These are phyloP conservation scores for Reutealis trisperma DNA, from an alignment of 345 rosid genomes.

Conservation along the genomic window DNA sequence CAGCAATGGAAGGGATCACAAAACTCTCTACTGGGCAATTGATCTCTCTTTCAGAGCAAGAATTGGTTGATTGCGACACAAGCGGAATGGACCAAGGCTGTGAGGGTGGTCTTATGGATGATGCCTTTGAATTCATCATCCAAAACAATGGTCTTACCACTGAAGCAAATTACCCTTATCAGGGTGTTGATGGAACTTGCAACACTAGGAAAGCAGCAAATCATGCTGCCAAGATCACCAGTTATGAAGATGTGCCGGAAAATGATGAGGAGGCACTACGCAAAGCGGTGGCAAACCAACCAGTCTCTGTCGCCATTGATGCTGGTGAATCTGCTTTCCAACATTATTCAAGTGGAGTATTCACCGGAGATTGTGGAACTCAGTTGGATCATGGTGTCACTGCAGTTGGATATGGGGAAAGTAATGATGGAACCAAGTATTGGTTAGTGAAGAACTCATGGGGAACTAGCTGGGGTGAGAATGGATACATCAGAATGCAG, in stretches of 20 bases:
- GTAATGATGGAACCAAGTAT: conserved; percentile 17
- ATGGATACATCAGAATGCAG: conserved; percentile 26
- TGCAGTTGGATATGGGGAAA: conserved; percentile 24
- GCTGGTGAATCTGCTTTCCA: conserved; percentile 27
- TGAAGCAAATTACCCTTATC: conserved; percentile 36
- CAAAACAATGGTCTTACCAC: conserved; percentile 33
- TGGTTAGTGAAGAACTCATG: conserved; percentile 34
- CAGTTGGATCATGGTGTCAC: conserved; percentile 26
- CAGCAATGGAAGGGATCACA: conserved; percentile 55
- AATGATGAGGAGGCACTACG: conserved; percentile 19
- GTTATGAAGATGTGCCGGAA: conserved; percentile 22
- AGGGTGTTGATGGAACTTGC: conserved; percentile 15
- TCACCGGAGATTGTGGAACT: conserved; percentile 25
- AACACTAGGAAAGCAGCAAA: background rate
- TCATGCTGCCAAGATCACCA: conserved; percentile 9
- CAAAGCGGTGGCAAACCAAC: conserved; percentile 29
- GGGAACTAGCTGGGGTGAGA: conserved; percentile 28
- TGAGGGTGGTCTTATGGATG: conserved; percentile 30
- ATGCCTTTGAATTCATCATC: conserved; percentile 34
- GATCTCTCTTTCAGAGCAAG: conserved; percentile 50
- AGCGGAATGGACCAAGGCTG: conserved; percentile 28
- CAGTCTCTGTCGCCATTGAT: conserved; percentile 29
- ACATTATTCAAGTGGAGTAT: conserved; percentile 24
- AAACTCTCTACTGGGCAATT: conserved; percentile 42
- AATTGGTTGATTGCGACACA: conserved; percentile 50